Base-by-base conservation (phyloP, 139 green algal genomes). In the Picochlorum costavermella region DNA sequence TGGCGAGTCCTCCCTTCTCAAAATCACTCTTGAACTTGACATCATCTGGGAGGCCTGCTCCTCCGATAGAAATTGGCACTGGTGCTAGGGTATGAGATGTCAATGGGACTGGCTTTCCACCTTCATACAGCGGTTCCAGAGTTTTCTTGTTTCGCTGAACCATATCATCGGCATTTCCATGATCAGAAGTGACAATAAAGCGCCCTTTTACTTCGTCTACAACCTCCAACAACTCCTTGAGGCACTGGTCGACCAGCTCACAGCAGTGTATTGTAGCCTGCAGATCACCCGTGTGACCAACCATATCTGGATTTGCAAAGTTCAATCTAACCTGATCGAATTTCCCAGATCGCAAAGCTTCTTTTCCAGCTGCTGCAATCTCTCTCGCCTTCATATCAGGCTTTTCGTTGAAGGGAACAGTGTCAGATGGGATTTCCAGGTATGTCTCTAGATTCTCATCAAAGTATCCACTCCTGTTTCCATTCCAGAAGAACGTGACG, bases 401-500 rank as follows among this genome's bases (percentile, higher is more conserved):
- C 56, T 69, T 60, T 85, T 96, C 60, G 70, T 97, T 96, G 86
- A 97, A 97, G 33, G 84, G 76, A 13, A 91, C 71, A 28, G 84
- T 87, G 81, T 98, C 92, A 4, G 70, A 87, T n/a, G 88, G 90
- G 60, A 97, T 94, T 80, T 92, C 85, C 23, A 96, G 71, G 69
- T 95, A 97, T 5, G 86, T 95, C 82, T 97, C 91, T 61, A 91
- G 63, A 17, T 85, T 78, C 65, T 86, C 78, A 63, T 96, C 75
- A 65, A 96, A 92, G 76, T 94, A 96, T 14, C 91, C 91, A 5
- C 75, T 89, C 60, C 91, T 83, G 84, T 97, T 97, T 70, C 91
- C 91, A 71, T 97, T 97, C 91, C 91, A 97, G 81, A 97, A 97
- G 79, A 97, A 97, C 5, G 91, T 97, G 29, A 82, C 75, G 36